Evolutionary conservation across 345 rosid genomes (phyloP).

Genomic region (Populus alba): DNA sequence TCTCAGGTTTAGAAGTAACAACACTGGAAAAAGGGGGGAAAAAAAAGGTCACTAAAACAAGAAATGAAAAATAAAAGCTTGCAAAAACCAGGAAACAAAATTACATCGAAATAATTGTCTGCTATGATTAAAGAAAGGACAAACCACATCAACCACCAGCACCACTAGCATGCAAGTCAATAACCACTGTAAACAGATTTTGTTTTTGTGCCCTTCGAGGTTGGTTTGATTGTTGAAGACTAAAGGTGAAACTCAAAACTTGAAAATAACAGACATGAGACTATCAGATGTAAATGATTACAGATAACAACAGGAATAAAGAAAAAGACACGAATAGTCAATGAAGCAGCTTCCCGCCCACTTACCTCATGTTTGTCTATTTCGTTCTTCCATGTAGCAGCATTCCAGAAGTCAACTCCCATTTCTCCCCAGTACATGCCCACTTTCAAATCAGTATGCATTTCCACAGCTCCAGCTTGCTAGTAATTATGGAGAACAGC

Average conservation of each 20-base stretch:
- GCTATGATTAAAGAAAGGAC: neutral
- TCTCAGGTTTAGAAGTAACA: neutral
- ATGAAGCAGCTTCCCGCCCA: neutral
- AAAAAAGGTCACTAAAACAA: neutral
- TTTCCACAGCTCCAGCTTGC: constrained; percentile 77
- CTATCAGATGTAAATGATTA: neutral
- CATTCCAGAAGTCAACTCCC: constrained; percentile 76
- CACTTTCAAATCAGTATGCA: constrained; percentile 69
- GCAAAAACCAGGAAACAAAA: neutral
- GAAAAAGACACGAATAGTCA: neutral
- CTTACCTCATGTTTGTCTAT: constrained; percentile 62
- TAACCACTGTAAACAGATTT: neutral
- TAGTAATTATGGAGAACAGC: constrained; percentile 18
- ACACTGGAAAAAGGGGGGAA: neutral
- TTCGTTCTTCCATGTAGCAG: constrained; percentile 52
- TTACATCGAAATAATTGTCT: neutral
- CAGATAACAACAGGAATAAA: neutral
- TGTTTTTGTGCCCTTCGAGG: neutral
- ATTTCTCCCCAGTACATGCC: constrained; percentile 77
- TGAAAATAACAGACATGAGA: neutral
- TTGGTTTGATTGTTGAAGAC: neutral
- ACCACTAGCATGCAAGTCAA: neutral
- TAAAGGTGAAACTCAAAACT: neutral
- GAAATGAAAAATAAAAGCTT: neutral
- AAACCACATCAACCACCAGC: neutral